Evolutionary conservation across 139 green algal genomes (phyloP).

Genomic region (Coccomyxa sp.): DNA sequence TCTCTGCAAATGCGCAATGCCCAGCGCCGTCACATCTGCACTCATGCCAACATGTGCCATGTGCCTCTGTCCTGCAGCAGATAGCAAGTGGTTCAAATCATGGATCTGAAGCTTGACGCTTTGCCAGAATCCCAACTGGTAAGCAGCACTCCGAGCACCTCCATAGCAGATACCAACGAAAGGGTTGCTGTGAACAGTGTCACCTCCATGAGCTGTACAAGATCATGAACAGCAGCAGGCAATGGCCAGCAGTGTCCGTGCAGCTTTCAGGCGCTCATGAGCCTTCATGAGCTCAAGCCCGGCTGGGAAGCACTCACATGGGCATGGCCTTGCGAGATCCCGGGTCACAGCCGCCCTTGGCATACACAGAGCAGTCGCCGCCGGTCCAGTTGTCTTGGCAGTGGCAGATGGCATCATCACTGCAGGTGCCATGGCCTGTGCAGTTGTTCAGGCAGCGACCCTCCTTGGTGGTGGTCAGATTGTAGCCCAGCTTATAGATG

Average conservation of each 20-base stretch:
- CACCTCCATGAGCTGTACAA: no score
- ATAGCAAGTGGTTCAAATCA: neutral
- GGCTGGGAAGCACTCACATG: neutral
- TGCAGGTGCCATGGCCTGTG: slow-evolving; percentile 45
- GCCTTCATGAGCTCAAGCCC: neutral
- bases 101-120: neutral
- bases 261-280: no score
- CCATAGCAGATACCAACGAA: neutral
- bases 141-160: neutral
- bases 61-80: neutral
- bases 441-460: slow-evolving; percentile 50
- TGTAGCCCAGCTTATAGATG: slow-evolving; percentile 38
- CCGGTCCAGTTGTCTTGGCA: slow-evolving; percentile 42
- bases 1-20: slow-evolving; percentile 2
- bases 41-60: slow-evolving; percentile 34
- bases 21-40: slow-evolving; percentile 14
- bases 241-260: no score
- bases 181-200: no score
- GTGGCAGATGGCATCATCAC: slow-evolving; percentile 36
- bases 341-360: slow-evolving; percentile 10
- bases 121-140: neutral
- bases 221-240: no score
- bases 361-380: slow-evolving; percentile 52
- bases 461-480: slow-evolving; percentile 22
- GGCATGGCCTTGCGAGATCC: slow-evolving; percentile 4